Base-by-base conservation (phyloP, 202 grass and related monocot species). In the Digitaria exilis region DNA sequence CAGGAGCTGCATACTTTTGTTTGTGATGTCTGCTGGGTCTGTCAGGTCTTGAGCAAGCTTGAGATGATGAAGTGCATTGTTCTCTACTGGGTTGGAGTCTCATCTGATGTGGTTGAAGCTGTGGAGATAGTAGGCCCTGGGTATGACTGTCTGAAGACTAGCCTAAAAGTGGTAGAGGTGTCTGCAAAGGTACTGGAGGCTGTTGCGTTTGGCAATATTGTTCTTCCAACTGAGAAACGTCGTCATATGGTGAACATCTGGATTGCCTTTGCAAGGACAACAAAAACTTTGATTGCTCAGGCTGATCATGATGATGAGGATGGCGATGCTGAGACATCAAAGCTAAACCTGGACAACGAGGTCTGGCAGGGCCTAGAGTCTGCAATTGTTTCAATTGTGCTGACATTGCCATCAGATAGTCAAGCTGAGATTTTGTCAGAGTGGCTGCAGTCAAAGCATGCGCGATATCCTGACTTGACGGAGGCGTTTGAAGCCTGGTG, bases 401-500 rank as follows among this genome's bases (percentile, higher is more conserved):
- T 90, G 73, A 99, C 89, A 18, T 73, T 99, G 67, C 89, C 93
- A 0, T 96, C 93, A 14, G 71, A 86, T 65, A 60, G 31, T 51
- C 93, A 96, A 45, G 91, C 91, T 42, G 93, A 86, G 66, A 94
- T 96, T 65, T 74, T 99, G 68, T 83, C 87, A 1, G 74, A 80
- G 84, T 96, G 93, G 96, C 86, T 98, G 68, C 84, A 71, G 69
- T 96, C 84, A 0, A 69, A 96, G 44, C 72, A 99, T 85, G 70
- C 69, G 29, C 69, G 69, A 4, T 99, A 92, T 76, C 96, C 81
- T 3, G 93, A 99, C 80, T 78, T 94, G 81, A 88, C 90, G 13
- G 93, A 96, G 75, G 93, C 86, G 21, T 96, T 99, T 49, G 93
- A 99, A 54, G 81, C 91, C 73, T 94, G 96, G 96, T 96, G 90